Percentiles rank a stretch among this genome's conserved stretches.
phyloP scores from a whole-genome alignment of 23 red algal species.

The Chondrus crispus region DNA sequence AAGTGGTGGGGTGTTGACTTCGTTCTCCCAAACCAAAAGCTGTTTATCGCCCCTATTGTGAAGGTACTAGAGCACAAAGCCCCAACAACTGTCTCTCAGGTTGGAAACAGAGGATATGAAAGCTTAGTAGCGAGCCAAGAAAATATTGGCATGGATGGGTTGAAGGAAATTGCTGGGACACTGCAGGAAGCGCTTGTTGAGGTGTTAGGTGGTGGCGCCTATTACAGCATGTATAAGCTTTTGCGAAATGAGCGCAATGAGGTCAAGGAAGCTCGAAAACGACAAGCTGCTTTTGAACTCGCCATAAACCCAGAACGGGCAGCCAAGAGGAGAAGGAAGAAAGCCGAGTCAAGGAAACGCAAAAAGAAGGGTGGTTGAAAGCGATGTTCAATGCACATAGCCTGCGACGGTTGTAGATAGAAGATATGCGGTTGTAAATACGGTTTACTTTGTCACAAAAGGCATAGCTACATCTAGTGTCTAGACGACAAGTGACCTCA shows the following conservation, averaged over 20 bases:
- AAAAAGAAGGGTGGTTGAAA: neutral
- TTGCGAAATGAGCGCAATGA: conserved; percentile 9
- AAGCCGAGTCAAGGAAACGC: neutral
- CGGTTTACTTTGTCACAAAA: no score
- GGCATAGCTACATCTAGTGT: no score
- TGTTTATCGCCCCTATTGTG: conserved; percentile 28
- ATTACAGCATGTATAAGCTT: conserved; percentile 35
- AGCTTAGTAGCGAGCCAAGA: neutral
- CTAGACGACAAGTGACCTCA: no score
- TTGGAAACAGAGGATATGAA: neutral
- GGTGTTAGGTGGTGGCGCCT: conserved; percentile 22
- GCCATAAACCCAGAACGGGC: conserved; percentile 48
- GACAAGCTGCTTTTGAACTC: conserved; percentile 34
- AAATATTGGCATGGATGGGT: neutral
- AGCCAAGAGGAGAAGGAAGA: conserved; percentile 44
- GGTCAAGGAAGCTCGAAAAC: conserved; percentile 11
- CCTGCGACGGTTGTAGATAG: no score
- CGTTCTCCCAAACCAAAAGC: conserved; percentile 4
- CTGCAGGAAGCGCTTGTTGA: conserved; percentile 42
- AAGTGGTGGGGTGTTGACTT: conserved; percentile 29
- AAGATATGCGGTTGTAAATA: no score
- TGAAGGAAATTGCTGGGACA: conserved; percentile 20
- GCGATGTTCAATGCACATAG: no score
- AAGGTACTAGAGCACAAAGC: conserved; percentile 38
- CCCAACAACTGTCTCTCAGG: neutral